Base-by-base conservation (phyloP, 306 rosid genomes). In the Inga laurina region DNA sequence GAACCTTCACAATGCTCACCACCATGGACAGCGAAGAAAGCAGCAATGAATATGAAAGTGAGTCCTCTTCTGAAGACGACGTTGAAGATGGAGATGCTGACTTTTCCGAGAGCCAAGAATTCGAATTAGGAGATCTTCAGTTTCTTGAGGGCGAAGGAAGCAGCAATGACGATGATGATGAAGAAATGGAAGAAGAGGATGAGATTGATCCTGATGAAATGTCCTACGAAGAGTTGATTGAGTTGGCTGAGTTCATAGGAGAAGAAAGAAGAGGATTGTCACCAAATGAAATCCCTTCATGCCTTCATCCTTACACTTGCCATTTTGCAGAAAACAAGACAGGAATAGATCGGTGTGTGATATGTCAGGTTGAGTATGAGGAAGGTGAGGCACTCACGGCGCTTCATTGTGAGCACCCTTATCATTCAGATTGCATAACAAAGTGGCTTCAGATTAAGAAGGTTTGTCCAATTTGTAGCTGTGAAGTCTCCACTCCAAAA, bases 301-400 rank as follows among this genome's bases (percentile, higher is more conserved):
- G 94, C 84, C 82, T 93, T 75, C 73, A 83, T 64, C 86, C 92
- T 18, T 77, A 79, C 30, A 88, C 73, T 15, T 71, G 39, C 76
- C 80, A 74, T 69, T 34, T 71, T 51, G 44, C 61, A 51, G 87
- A 83, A 44, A 85, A 13, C 81, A 83, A 64, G 62, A 87, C 48
- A 32, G 89, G 84, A 18, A 82, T 82, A 4, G 99, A 91, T 79
- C 85, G 90, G 19, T 96, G 98, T 79, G 99, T 96, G 74, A 78
- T 96, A 76, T 96, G 99, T 78, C 98, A 96, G 80, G 74, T 89
- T 86, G 99, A 95, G 81, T 93, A 92, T 78, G 95, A 90, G 82
- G 89, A 92, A 51, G 97, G 90, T 65, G 94, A 93, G 83, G 66
- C 44, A 1, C 44, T 93, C 45, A 91, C 84, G 59, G 85, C 90